Base-by-base conservation (phyloP, 2,329 filamentous ascomycete genomes). In the Nectriaceae sp. region DNA sequence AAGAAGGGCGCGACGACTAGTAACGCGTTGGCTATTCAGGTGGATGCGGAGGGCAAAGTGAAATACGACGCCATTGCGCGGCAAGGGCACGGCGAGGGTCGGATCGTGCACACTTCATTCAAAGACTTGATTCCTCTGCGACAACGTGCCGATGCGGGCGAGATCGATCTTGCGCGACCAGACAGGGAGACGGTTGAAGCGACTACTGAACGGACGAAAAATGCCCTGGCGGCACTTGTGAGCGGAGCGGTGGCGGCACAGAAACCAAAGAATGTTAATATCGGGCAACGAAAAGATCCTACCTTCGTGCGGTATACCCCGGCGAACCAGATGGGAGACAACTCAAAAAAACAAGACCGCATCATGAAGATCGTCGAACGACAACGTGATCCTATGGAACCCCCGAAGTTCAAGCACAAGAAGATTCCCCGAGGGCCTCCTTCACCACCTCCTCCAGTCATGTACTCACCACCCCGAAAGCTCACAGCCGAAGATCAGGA, bases 351-450 rank as follows among this genome's bases (percentile, higher is more conserved):
- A 74, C 90, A 91, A 62, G 92, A 97, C 63, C 86, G 94, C 13
- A 96, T 99, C 57, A 95, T 99, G 83, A 97, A 97, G 77, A 97
- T 99, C 71, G 90, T 97, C 31, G 90, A 97, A 69, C 81, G 90
- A 47, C 93, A 97, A 69, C 81, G 87, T 59, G 94, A 99, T 71
- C 94, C 94, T 0, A 89, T 97, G 87, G 93, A 97, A 65, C 94
- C 94, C 1, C 93, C 94, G 2, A 97, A 97, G 65, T 97, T 97
- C 75, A 97, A 97, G 72, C 90, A 97, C 75, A 97, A 97, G 78
- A 96, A 97, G 74, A 96, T 99, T 49, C 93, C 93, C 10, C 83
- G 90, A 60, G 92, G 93, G 29, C 92, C 94, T 10, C 92, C 93
- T 1, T 94, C 88, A 42, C 94, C 94, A 3, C 94, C 94, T 1